phyloP scores from a whole-genome alignment of 805 yeast species.

The Sungouiozyma intestinalis region DNA sequence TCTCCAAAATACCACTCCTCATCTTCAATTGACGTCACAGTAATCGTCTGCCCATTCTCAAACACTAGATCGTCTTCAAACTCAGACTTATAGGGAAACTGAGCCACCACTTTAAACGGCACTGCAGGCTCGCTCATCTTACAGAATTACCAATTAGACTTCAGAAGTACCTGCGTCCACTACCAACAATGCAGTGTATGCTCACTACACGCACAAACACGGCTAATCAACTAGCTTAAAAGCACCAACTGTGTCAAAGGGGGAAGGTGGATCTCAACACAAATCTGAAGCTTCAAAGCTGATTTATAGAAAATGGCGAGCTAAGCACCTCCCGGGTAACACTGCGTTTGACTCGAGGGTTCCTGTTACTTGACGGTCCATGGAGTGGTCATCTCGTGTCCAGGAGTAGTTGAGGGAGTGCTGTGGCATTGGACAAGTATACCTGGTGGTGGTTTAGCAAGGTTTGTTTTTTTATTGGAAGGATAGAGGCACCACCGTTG shows the following conservation, averaged over 20 bases:
- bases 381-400: no score
- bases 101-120: constrained; percentile 63
- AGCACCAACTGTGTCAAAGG: no score
- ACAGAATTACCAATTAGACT: neutral
- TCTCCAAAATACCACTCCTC: constrained; percentile 86
- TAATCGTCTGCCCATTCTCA: constrained; percentile 53
- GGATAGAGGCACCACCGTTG: no score
- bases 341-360: no score
- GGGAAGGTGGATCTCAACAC: neutral
- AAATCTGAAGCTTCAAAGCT: neutral
- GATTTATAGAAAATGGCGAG: neutral
- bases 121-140: constrained; percentile 22
- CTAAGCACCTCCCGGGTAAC: neutral
- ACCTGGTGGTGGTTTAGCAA: neutral
- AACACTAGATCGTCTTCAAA: constrained; percentile 80
- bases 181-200: no score
- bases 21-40: constrained; percentile 73
- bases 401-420: no score
- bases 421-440: no score
- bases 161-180: no score
- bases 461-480: neutral
- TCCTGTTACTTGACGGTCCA: no score
- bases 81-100: constrained; percentile 56
- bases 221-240: no score
- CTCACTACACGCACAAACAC: no score